Evolutionary conservation across 2,329 filamentous ascomycete species (phyloP).

Genomic region (Apiospora sp.): DNA sequence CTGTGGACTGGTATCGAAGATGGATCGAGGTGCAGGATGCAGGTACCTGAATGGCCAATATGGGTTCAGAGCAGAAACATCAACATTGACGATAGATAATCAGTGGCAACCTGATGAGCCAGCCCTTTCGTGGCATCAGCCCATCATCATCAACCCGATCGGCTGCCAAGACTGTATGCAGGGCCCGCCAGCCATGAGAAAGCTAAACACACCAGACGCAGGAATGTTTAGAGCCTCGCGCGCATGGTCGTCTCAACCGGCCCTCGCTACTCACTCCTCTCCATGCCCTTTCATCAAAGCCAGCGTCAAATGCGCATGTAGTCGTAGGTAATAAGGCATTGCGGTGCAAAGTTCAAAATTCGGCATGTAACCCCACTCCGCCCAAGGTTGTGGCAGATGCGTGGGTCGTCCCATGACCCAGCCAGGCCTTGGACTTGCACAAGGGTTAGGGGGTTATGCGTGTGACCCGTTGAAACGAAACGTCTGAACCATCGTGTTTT

Average conservation of each 20-base stretch:
- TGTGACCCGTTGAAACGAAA: constrained; percentile 22
- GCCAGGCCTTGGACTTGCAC: constrained; percentile 15
- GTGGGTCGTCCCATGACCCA: constrained; percentile 9
- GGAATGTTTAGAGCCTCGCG: constrained; percentile 16
- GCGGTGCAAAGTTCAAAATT: constrained; percentile 6
- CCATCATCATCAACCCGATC: not conserved
- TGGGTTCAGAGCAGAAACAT: not conserved
- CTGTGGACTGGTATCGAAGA: not conserved
- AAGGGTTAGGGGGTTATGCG: constrained; percentile 1
- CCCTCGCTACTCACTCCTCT: not conserved
- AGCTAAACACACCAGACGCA: not conserved
- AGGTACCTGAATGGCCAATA: not conserved
- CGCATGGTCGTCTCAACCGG: not conserved
- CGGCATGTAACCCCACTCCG: constrained; percentile 11
- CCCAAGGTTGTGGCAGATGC: constrained; percentile 7
- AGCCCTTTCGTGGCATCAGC: constrained; percentile 16
- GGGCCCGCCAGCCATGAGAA: constrained; percentile 1
- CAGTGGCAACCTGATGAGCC: constrained; percentile 13
- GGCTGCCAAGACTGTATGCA: not conserved
- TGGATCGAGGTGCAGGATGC: not conserved
- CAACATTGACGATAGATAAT: not conserved
- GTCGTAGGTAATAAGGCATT: not conserved
- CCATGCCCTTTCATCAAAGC: not conserved
- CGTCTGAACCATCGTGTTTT: constrained; percentile 6
- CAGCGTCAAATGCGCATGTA: not conserved